Evolutionary conservation across 768 basidiomycete species (phyloP).

Genomic region (Agrocybe pediades): DNA sequence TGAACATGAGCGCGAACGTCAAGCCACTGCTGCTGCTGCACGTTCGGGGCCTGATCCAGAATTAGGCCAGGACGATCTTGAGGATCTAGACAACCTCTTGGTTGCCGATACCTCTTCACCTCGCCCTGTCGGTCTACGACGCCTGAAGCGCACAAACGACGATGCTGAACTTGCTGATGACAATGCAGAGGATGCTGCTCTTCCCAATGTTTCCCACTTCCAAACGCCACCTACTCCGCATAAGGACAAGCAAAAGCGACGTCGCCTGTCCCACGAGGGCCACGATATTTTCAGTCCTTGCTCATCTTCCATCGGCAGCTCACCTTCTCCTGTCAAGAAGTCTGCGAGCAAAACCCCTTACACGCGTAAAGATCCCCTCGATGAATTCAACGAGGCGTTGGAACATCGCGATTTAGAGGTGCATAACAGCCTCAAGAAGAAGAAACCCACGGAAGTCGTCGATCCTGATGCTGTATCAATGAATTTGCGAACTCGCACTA

Average conservation of each 20-base stretch:
- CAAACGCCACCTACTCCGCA: constrained; percentile 34
- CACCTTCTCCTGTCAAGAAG: constrained; percentile 39
- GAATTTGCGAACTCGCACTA: constrained; percentile 19
- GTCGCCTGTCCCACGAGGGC: constrained; percentile 24
- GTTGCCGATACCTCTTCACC: constrained; percentile 32
- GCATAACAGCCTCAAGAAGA: not conserved
- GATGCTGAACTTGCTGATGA: constrained; percentile 12
- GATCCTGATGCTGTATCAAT: constrained; percentile 6
- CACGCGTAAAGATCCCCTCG: constrained; percentile 14
- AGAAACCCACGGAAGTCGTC: not conserved
- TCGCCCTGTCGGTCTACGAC: constrained; percentile 25
- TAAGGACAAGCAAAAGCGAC: constrained; percentile 32
- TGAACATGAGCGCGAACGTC: too few relatives aligned
- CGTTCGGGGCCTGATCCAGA: not conserved
- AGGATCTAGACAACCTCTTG: constrained; percentile 18
- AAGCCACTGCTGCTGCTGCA: constrained; percentile 12
- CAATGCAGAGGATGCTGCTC: constrained; percentile 6
- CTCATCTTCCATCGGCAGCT: constrained; percentile 30
- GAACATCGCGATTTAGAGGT: constrained; percentile 13
- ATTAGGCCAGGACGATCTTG: constrained; percentile 5
- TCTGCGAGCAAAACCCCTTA: constrained; percentile 11
- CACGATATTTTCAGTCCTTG: constrained; percentile 36
- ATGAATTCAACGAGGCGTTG: constrained; percentile 19
- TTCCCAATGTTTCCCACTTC: constrained; percentile 13
- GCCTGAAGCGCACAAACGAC: constrained; percentile 17